Percentiles rank a stretch among this genome's conserved stretches.
phyloP scores from a whole-genome alignment of 31 red algal genomes.

The Asparagopsis taxiformis region DNA sequence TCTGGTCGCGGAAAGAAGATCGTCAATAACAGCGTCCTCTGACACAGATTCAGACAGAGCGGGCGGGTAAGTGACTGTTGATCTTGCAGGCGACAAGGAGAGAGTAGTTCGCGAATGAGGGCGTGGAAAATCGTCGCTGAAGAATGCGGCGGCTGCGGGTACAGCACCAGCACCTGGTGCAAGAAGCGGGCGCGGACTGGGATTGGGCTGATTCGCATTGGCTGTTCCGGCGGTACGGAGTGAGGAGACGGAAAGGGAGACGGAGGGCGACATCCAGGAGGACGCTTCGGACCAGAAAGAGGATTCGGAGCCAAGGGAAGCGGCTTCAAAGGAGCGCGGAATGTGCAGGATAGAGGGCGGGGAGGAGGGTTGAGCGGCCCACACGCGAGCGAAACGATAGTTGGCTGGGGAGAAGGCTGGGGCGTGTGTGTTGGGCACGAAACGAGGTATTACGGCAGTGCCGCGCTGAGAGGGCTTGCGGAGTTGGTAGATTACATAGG shows the following conservation, averaged over 20 bases:
- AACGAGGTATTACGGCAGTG: conserved; percentile 44
- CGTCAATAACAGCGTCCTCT: conserved; percentile 61
- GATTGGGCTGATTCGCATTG: no score
- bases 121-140: conserved; percentile 7
- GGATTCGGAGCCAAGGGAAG: conserved; percentile 50
- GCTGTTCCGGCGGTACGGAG: conserved; percentile 44
- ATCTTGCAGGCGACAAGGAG: neutral
- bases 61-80: conserved; percentile 18
- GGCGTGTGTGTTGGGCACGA: conserved; percentile 49
- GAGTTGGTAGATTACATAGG: conserved; percentile 64
- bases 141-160: conserved; percentile 14
- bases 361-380: conserved; percentile 17
- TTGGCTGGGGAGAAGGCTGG: conserved; percentile 56
- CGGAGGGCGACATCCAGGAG: no score
- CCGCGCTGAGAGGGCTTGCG: conserved; percentile 57
- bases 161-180: no score
- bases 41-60: conserved; percentile 40
- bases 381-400: conserved; percentile 62
- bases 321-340: conserved; percentile 46
- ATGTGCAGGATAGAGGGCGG: conserved; percentile 16
- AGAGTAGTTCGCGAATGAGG: neutral
- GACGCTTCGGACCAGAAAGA: conserved; percentile 50
- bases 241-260: conserved; percentile 41
- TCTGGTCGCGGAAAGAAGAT: conserved; percentile 36
- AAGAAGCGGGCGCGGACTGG: no score